Conservation (phyloP, 2,329 filamentous ascomycete species). For the Colletotrichum sp. region DNA sequence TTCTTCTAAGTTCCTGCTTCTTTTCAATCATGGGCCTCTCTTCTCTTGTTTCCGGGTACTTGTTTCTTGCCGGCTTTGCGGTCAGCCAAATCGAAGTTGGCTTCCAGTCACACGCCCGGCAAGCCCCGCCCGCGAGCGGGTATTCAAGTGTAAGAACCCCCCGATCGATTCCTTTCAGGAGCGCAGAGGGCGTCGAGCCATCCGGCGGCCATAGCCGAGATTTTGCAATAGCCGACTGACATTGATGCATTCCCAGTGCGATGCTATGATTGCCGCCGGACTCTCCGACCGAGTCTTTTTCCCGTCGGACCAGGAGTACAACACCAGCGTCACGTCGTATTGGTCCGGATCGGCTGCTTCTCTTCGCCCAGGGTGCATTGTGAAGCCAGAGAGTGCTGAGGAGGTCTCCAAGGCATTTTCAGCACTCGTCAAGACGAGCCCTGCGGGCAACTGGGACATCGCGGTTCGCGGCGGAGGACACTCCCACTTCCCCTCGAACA, state of each 20-base stretch:
- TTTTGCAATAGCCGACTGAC: no score
- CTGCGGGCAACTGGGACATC: neutral
- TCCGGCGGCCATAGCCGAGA: no score
- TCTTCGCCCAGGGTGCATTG: no score
- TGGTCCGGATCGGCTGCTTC: no score
- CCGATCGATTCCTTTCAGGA: neutral
- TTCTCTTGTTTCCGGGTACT: neutral
- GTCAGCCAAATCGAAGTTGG: neutral
- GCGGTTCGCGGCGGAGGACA: neutral
- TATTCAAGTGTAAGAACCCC: neutral
- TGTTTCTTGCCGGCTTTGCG: neutral
- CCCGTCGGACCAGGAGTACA: no score
- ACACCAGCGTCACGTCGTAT: no score
- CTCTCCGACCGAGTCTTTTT: no score
- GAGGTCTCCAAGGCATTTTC: constrained; percentile 16
- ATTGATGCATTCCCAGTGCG: no score
- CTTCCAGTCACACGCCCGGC: neutral
- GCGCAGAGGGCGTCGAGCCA: neutral
- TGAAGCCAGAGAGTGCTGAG: no score
- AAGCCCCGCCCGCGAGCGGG: neutral
- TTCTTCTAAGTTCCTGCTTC: neutral
- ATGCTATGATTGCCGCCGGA: no score
- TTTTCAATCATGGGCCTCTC: neutral
- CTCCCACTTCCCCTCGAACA: neutral
- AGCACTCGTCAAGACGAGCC: neutral